Conservation (phyloP, 2,329 filamentous ascomycete genomes). For the Colletotrichum incanum region DNA sequence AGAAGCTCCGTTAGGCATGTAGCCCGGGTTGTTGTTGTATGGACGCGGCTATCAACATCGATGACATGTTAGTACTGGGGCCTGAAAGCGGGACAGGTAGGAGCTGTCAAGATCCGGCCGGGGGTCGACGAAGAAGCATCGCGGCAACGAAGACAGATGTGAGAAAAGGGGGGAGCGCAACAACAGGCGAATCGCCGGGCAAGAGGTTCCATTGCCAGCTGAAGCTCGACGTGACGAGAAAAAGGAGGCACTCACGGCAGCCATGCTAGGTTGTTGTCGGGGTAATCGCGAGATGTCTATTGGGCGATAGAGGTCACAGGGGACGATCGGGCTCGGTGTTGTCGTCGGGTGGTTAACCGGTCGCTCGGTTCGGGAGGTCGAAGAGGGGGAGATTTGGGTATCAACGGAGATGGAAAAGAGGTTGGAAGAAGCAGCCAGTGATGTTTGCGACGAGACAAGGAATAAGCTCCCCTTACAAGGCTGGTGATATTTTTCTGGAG, state of each 20-base stretch:
- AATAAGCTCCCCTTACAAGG: slow-evolving; percentile 44
- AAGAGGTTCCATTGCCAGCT: neutral
- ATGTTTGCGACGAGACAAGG: slow-evolving; percentile 44
- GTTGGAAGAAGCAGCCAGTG: slow-evolving; percentile 38
- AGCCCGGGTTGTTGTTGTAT: slow-evolving; percentile 69
- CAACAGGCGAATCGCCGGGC: neutral
- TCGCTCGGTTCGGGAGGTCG: slow-evolving; percentile 37
- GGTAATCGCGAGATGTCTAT: slow-evolving; percentile 40
- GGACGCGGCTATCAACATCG: slow-evolving; percentile 55
- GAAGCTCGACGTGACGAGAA: neutral
- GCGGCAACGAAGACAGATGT: slow-evolving; percentile 4
- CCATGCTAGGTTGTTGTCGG: slow-evolving; percentile 43
- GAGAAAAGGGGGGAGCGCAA: slow-evolving; percentile 7
- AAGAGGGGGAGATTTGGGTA: slow-evolving; percentile 37
- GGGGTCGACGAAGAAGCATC: slow-evolving; percentile 13
- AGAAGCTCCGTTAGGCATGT: slow-evolving; percentile 75
- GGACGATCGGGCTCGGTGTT: slow-evolving; percentile 35
- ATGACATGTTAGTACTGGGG: slow-evolving; percentile 37
- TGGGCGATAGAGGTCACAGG: slow-evolving; percentile 31
- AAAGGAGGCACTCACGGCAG: slow-evolving; percentile 40
- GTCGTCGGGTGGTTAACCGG: slow-evolving; percentile 32
- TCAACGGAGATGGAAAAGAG: slow-evolving; percentile 44
- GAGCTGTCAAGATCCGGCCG: slow-evolving; percentile 28
- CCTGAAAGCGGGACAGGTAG: slow-evolving; percentile 26
- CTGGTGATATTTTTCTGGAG: slow-evolving; percentile 46